Base-by-base conservation (phyloP, 306 rosid species). In the Acacia melanoxylon region DNA sequence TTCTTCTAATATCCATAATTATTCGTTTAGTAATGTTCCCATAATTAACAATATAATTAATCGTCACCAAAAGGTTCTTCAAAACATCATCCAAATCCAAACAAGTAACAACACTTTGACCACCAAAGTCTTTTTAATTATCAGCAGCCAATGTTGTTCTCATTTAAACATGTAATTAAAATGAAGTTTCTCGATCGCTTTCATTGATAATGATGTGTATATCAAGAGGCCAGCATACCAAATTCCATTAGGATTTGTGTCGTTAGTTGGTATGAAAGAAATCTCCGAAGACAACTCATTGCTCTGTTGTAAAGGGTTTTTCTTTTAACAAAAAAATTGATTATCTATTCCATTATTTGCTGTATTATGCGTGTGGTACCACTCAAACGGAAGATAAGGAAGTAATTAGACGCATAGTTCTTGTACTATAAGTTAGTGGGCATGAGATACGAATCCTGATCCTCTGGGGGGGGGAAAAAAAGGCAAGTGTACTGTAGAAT, bases 171-270 rank as follows among this genome's bases (percentile, higher is more conserved):
- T 63, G 40, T 29, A 63, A 63, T 27, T 63, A 29, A 63, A 29
- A 63, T 25, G 8, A 62, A 62, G 65, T 62, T 62, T 25, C 8
- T 0, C 7, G 11, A 54, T 54, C 2, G 25, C 68, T 62, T 62
- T 62, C 68, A 27, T 25, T 27, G 13, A 27, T 27, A 48, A 48
- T 48, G 37, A 12, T 13, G 10, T 29, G 27, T 37, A 0, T 37
- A 10, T 29, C 10, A 27, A 29, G 69, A 63, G 37, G 31, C 76
- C 42, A 72, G 58, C 76, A 46, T 49, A 29, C 66, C 79, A 58
- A 83, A 83, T 80, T 87, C 82, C 51, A 81, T 42, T 72, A 67
- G 83, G 84, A 68, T 63, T 33, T 70, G 59, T 59, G 67, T 42
- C 48, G 78, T 49, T 74, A 24, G 68, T 63, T 66, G 79, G 80